Evolutionary conservation across 1,284 basidiomycete genomes (phyloP), one percentile per base, ranked within the genome.

Genomic region (Kwoniella shivajii): DNA sequence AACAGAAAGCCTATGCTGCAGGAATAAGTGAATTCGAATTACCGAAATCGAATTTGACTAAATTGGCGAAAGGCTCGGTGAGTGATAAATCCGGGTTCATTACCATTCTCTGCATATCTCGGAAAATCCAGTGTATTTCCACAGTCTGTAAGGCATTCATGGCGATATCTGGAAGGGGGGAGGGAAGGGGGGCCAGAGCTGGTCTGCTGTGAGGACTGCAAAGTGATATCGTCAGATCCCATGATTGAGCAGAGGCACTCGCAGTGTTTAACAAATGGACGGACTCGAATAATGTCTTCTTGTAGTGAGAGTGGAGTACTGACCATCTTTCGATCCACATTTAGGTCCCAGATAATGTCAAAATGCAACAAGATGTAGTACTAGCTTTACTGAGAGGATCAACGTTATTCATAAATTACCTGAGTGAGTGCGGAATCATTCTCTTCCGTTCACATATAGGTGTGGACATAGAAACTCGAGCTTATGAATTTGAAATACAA

Each of bases 371-470:
- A 66, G 92, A 95, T 60, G 88, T 88, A 0, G 85, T 91, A 0
- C 76, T 88, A 1, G 88, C 90, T 10, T 81, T 94, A 4, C 82
- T 90, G 20, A 91, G 92, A 69, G 86, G 88, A 22, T 90, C 91
- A 2, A 92, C 90, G 0, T 87, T 94, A 24, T 95, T 94, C 74
- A 92, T 96, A 66, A 92, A 89, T 75, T 93, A 92, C 67, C 80
- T 95, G 4, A 86, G 90, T 91, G 65, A 58, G 88, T 79, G 2
- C 10, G 16, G 10, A 10, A 30, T 18, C 22, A 14, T 33, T 20
- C n/a, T n/a, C n/a, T n/a, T n/a, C n/a, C n/a, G n/a, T n/a, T n/a
- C n/a, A n/a, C n/a, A n/a, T n/a, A 30, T 33, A 29, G 26, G 14
- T 7, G 10, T 26, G 24, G 6, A 31, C 29, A 45, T 45, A 4